Percentiles rank a stretch among this genome's conserved stretches.
Conservation (phyloP, 176 grass and related monocot species). For the sorghum (Sorghum bicolor) region DNA sequence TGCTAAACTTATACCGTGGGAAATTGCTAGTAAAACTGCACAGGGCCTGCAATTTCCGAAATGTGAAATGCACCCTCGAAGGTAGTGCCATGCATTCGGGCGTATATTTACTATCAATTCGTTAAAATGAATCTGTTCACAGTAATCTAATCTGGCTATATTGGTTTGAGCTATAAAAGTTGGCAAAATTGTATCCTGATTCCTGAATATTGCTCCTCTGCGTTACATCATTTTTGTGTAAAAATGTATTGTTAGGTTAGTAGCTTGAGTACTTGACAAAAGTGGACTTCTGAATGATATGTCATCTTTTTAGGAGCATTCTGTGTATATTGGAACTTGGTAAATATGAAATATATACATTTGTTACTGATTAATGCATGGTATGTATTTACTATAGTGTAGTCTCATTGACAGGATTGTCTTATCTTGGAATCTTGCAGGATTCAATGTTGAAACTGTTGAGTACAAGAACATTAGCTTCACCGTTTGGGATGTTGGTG, state of each 20-base stretch:
- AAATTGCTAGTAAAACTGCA: background rate
- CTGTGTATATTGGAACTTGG: background rate
- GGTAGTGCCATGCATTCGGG: background rate
- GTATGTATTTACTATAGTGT: background rate
- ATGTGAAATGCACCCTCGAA: background rate
- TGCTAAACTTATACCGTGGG: background rate
- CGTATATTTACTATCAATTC: background rate
- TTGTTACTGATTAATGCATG: background rate
- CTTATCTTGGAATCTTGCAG: slow-evolving; percentile 25
- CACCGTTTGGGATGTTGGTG: slow-evolving; percentile 89
- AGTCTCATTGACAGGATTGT: background rate
- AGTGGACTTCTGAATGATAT: background rate
- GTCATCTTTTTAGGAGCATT: background rate
- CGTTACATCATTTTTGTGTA: background rate
- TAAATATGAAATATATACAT: background rate
- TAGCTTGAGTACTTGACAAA: background rate
- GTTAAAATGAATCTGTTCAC: background rate
- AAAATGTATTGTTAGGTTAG: background rate
- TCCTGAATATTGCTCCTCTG: background rate
- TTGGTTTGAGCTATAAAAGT: background rate
- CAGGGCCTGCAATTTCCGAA: background rate
- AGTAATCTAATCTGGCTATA: background rate
- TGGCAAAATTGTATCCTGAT: background rate
- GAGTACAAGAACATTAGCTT: slow-evolving; percentile 97
- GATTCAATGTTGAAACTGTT: slow-evolving; percentile 84